Evolutionary conservation across 352 stramenopile species (phyloP).

Genomic region (Phytopythium ostracodes): DNA sequence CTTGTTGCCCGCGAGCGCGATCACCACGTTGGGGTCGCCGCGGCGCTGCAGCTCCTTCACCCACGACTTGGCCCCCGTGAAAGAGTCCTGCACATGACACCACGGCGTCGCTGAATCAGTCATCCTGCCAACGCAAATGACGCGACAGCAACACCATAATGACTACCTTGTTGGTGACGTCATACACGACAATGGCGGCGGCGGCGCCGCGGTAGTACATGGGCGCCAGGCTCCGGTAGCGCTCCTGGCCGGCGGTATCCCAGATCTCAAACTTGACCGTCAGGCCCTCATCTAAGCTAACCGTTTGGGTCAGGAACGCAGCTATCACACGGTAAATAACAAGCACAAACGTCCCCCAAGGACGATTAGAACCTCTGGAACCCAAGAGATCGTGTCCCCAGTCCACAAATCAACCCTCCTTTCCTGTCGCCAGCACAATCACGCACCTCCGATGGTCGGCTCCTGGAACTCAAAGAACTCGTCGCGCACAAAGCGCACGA

Average conservation of each 20-base stretch:
- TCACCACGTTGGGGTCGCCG: slow-evolving; percentile 97
- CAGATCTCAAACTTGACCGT: slow-evolving; percentile 99
- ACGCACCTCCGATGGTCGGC: slow-evolving; percentile 92
- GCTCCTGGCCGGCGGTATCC: slow-evolving; percentile 97
- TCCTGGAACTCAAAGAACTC: slow-evolving; percentile 99
- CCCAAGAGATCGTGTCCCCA: background rate
- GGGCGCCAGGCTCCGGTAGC: slow-evolving; percentile 95
- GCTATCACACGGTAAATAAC: slow-evolving; percentile 23
- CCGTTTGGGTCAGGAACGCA: slow-evolving; percentile 98
- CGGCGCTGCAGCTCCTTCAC: slow-evolving; percentile 99
- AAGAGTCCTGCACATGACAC: slow-evolving; percentile 84
- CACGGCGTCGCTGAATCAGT: background rate
- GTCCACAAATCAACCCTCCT: background rate
- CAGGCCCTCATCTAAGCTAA: slow-evolving; percentile 94
- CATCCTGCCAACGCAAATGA: background rate
- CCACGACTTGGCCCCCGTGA: slow-evolving; percentile 98
- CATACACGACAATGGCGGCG: slow-evolving; percentile 96
- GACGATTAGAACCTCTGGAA: background rate
- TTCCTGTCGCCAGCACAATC: no score
- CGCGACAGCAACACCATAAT: background rate
- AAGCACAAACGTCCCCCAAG: background rate
- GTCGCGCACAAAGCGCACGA: slow-evolving; percentile 98
- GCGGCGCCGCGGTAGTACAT: slow-evolving; percentile 97
- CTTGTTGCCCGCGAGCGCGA: slow-evolving; percentile 98
- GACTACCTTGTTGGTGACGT: slow-evolving; percentile 94